A percentile compares a stretch with the other conserved stretches of the same genome.
These are phyloP conservation scores for Herpetomonas tarakana DNA, from an alignment of 208 protist genomes.

Conservation along the genomic window DNA sequence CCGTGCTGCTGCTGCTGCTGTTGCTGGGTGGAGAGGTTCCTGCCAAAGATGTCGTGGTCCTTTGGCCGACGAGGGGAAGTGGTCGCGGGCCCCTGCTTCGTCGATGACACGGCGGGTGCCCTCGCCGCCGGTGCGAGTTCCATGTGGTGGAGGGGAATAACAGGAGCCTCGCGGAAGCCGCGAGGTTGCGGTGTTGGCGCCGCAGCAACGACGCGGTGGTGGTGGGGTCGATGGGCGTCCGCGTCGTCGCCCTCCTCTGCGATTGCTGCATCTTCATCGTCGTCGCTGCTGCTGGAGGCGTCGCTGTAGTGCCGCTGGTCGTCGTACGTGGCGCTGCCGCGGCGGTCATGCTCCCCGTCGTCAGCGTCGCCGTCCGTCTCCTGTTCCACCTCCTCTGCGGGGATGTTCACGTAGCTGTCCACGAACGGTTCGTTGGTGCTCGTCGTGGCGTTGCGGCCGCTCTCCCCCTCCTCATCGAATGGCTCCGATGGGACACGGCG, in stretches of 20 bases:
- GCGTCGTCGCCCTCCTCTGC: not conserved
- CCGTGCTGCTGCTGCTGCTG: not conserved
- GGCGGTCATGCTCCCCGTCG: not conserved
- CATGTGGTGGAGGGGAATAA: not conserved
- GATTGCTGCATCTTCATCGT: not conserved
- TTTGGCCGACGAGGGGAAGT: not conserved
- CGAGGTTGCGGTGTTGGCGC: not conserved
- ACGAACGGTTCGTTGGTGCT: constrained; percentile 8
- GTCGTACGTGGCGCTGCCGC: not conserved
- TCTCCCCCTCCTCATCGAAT: constrained; percentile 2
- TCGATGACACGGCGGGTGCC: not conserved
- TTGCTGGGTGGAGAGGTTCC: not conserved
- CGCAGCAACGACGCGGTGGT: not conserved
- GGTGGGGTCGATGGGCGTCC: not conserved
- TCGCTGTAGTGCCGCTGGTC: not conserved
- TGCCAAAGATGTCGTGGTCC: constrained; percentile 15
- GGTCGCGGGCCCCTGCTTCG: not conserved
- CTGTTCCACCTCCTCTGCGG: constrained; percentile 3
- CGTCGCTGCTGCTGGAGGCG: not conserved
- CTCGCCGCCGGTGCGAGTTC: not conserved
- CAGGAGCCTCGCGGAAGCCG: not conserved
- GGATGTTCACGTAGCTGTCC: not conserved
- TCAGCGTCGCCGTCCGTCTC: not conserved
- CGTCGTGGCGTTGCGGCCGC: not conserved
- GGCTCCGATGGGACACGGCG: too few species aligned